These are phyloP conservation scores for Phytophthora fragariaefolia DNA, from an alignment of 352 stramenopile genomes.

Conservation along the genomic window DNA sequence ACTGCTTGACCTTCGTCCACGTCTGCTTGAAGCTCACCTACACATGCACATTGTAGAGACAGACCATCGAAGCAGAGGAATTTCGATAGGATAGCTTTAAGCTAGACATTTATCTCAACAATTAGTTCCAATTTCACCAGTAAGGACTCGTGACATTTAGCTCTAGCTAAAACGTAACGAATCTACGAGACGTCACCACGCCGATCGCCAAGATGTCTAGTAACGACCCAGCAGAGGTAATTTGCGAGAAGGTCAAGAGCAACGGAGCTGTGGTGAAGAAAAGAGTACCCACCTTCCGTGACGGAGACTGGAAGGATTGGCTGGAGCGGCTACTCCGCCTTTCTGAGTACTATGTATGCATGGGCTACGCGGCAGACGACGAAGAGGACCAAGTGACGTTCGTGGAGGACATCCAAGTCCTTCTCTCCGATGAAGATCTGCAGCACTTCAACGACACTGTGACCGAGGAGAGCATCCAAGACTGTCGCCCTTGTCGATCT, in stretches of 20 bases:
- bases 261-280: conserved; percentile 1
- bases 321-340: not conserved
- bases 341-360: not conserved
- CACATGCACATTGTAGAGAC: no score
- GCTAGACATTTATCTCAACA: not conserved
- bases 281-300: not conserved
- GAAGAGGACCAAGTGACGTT: not conserved
- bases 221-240: not conserved
- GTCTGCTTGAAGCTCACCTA: no score
- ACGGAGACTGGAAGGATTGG: not conserved
- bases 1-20: no score
- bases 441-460: not conserved
- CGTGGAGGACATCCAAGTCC: not conserved
- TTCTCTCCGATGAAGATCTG: conserved; percentile 1
- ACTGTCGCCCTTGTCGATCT: not conserved
- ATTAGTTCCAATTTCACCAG: not conserved
- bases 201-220: not conserved
- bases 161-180: not conserved
- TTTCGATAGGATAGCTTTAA: not conserved
- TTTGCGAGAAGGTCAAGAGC: not conserved
- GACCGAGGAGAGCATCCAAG: conserved; percentile 4
- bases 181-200: not conserved
- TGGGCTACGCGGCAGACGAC: not conserved
- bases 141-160: not conserved
- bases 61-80: conserved; percentile 1